Conservation (phyloP, 1,284 basidiomycete species). For the Naganishia sp. region DNA sequence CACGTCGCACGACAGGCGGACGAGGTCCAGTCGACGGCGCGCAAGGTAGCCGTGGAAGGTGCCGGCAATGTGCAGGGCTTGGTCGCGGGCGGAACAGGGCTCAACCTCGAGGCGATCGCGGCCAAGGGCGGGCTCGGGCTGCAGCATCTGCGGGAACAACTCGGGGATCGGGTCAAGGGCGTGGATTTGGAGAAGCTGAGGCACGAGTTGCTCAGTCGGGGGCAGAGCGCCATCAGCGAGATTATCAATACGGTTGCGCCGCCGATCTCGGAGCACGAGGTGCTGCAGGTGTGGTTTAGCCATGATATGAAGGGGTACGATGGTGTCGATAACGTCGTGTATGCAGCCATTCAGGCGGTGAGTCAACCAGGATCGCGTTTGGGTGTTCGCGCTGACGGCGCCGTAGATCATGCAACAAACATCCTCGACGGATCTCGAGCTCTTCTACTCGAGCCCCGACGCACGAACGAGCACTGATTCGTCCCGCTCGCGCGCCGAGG, state of each 20-base stretch:
- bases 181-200: slow-evolving; percentile 83
- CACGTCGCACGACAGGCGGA: slow-evolving; percentile 64
- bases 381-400: not conserved
- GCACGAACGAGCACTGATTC: slow-evolving; percentile 1
- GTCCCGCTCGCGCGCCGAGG: slow-evolving; percentile 55
- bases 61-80: slow-evolving; percentile 60
- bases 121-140: slow-evolving; percentile 34
- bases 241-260: slow-evolving; percentile 95
- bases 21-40: slow-evolving; percentile 79
- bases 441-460: slow-evolving; percentile 11
- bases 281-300: slow-evolving; percentile 90
- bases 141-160: slow-evolving; percentile 42
- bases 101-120: slow-evolving; percentile 24
- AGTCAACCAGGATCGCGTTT: slow-evolving; percentile 40
- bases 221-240: slow-evolving; percentile 70
- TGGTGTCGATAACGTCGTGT: slow-evolving; percentile 93
- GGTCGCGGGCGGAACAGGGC: slow-evolving; percentile 41
- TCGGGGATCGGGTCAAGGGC: slow-evolving; percentile 65
- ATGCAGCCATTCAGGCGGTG: slow-evolving; percentile 76
- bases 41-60: slow-evolving; percentile 59
- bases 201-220: slow-evolving; percentile 48
- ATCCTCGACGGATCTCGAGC: slow-evolving; percentile 20
- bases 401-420: slow-evolving; percentile 35
- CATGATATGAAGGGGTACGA: slow-evolving; percentile 97
- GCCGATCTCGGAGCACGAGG: slow-evolving; percentile 96